Evolutionary conservation across 2,329 filamentous ascomycete species (phyloP).

Genomic region (Xenosphaeropsis pyriputrescens): DNA sequence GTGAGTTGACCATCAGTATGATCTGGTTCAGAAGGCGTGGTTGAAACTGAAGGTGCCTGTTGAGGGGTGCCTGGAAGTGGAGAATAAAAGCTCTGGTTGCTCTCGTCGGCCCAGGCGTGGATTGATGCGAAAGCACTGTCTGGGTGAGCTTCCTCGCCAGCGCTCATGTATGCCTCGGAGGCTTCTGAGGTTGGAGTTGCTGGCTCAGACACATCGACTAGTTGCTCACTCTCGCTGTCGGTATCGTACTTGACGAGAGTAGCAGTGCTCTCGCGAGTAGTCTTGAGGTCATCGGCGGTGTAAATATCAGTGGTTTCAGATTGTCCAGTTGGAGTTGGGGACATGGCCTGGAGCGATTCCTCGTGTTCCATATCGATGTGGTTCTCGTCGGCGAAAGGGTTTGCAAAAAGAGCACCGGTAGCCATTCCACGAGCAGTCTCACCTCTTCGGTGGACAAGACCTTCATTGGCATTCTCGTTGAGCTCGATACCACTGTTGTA

Average conservation of each 20-base stretch:
- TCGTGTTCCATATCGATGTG: slow-evolving; percentile 24
- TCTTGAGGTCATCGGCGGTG: slow-evolving; percentile 34
- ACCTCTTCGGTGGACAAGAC: slow-evolving; percentile 31
- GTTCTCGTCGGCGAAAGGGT: slow-evolving; percentile 35
- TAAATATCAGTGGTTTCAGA: slow-evolving; percentile 36
- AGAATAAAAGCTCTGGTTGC: slow-evolving; percentile 38
- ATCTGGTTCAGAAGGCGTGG: slow-evolving; percentile 25
- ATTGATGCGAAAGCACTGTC: slow-evolving; percentile 41
- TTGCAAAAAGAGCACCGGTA: slow-evolving; percentile 30
- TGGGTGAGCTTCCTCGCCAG: slow-evolving; percentile 26
- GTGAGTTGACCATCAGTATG: slow-evolving; percentile 38
- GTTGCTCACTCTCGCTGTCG: slow-evolving; percentile 6
- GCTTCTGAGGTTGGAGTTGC: slow-evolving; percentile 14
- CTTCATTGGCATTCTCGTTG: slow-evolving; percentile 22
- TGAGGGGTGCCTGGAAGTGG: slow-evolving; percentile 36
- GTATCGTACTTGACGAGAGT: slow-evolving; percentile 1
- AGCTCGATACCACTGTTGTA: slow-evolving; percentile 40
- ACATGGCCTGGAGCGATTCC: slow-evolving; percentile 26
- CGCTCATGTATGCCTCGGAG: slow-evolving; percentile 32
- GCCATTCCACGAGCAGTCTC: slow-evolving; percentile 31
- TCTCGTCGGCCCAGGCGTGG: slow-evolving; percentile 45
- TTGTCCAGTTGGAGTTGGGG: slow-evolving; percentile 26
- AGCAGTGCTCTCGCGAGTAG: slow-evolving; percentile 5
- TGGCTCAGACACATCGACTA: slow-evolving; percentile 15
- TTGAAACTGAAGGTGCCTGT: slow-evolving; percentile 4